A percentile compares a stretch with the other conserved stretches of the same genome.
These are phyloP conservation scores for Neonectria ditissima DNA, from an alignment of 2,329 filamentous ascomycete species.

Conservation along the genomic window DNA sequence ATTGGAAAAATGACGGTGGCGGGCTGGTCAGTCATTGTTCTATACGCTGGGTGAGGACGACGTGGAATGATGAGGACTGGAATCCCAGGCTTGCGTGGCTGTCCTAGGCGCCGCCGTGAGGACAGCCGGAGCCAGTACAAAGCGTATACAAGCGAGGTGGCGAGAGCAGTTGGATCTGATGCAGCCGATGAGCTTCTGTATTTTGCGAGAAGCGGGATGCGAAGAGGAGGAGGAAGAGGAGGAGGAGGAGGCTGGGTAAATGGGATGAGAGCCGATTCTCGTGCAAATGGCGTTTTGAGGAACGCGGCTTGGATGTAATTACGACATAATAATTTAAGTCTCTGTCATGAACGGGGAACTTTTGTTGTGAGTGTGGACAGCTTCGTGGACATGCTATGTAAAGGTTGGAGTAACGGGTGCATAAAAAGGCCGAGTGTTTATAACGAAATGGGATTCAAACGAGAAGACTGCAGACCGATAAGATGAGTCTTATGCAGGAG, in stretches of 20 bases:
- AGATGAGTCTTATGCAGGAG: background rate
- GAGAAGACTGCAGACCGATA: background rate
- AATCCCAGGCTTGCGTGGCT: background rate
- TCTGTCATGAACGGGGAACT: constrained; percentile 22
- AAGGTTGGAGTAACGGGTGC: background rate
- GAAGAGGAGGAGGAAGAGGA: constrained; percentile 2
- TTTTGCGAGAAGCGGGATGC: constrained; percentile 13
- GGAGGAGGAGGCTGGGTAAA: constrained; percentile 8
- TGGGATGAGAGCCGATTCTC: constrained; percentile 10
- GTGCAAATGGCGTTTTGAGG: constrained; percentile 27
- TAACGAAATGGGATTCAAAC: background rate
- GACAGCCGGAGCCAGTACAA: background rate
- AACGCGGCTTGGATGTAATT: constrained; percentile 34
- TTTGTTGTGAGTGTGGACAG: background rate
- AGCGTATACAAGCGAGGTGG: background rate
- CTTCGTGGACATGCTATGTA: background rate
- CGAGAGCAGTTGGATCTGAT: background rate
- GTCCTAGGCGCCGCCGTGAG: background rate
- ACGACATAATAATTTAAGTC: constrained; percentile 41
- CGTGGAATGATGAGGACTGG: background rate
- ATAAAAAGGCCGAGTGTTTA: background rate
- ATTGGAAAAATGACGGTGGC: constrained; percentile 11
- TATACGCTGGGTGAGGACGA: background rate
- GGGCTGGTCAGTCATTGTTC: background rate
- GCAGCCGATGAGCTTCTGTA: constrained; percentile 7